A percentile compares a stretch with the other conserved stretches of the same genome.
phyloP scores from a whole-genome alignment of 1,284 basidiomycete species.

The Pseudozyma tsukubaensis region DNA sequence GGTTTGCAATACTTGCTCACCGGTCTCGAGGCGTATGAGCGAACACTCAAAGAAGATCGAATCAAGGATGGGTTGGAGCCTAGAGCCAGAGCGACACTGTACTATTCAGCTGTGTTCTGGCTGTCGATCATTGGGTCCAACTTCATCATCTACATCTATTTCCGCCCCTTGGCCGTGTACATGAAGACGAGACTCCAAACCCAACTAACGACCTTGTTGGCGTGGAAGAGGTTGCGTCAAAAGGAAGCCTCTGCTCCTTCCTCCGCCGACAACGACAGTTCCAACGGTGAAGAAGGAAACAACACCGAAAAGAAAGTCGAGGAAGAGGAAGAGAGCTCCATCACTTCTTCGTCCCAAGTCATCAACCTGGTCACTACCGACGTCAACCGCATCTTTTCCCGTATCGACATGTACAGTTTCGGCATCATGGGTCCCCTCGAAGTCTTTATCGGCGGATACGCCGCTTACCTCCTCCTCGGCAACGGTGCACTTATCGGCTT shows the following conservation, averaged over 20 bases:
- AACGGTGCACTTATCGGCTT: slow-evolving; percentile 41
- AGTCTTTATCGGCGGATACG: slow-evolving; percentile 33
- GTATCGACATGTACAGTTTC: slow-evolving; percentile 32
- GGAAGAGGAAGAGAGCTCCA: background rate
- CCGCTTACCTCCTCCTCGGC: slow-evolving; percentile 34
- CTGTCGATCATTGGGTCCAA: slow-evolving; percentile 17
- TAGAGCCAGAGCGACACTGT: slow-evolving; percentile 28
- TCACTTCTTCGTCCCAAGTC: slow-evolving; percentile 26
- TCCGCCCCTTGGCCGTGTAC: slow-evolving; percentile 16
- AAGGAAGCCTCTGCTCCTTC: slow-evolving; percentile 28
- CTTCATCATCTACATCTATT: slow-evolving; percentile 33
- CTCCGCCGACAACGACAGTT: background rate
- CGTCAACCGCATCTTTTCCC: slow-evolving; percentile 22
- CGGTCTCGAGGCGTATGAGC: slow-evolving; percentile 28
- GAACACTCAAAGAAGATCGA: background rate
- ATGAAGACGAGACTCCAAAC: slow-evolving; percentile 25
- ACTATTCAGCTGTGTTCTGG: slow-evolving; percentile 37
- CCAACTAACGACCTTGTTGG: slow-evolving; percentile 32
- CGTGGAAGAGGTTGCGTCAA: slow-evolving; percentile 42
- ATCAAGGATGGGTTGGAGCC: slow-evolving; percentile 6
- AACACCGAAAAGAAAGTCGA: background rate
- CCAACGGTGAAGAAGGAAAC: background rate
- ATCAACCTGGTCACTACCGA: slow-evolving; percentile 50
- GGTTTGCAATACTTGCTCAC: slow-evolving; percentile 23
- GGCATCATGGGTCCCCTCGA: slow-evolving; percentile 45